These are phyloP conservation scores for Emmonsiellopsis sp. DNA, from an alignment of 2,329 filamentous ascomycete genomes.

Conservation along the genomic window DNA sequence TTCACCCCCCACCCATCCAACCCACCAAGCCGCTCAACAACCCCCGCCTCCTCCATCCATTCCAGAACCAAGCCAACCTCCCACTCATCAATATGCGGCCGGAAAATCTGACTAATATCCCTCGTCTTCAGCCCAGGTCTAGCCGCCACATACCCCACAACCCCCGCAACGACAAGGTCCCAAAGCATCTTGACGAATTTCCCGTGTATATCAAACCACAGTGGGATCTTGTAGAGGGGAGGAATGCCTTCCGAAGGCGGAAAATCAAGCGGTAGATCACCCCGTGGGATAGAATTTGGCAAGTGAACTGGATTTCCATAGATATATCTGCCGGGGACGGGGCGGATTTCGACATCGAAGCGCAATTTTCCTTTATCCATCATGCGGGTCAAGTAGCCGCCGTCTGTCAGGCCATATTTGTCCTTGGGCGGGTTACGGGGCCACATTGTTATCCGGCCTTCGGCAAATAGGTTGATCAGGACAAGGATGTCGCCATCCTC, in stretches of 20 bases:
- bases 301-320: slow-evolving; percentile 29
- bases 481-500: slow-evolving; percentile 36
- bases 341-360: slow-evolving; percentile 33
- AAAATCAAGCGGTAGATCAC: slow-evolving; percentile 8
- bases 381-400: slow-evolving; percentile 36
- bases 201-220: slow-evolving; percentile 42
- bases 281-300: slow-evolving; percentile 20
- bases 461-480: slow-evolving; percentile 31
- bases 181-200: slow-evolving; percentile 28
- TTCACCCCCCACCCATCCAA: slow-evolving; percentile 20
- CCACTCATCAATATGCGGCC: slow-evolving; percentile 32
- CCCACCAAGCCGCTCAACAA: slow-evolving; percentile 11
- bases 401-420: slow-evolving; percentile 38
- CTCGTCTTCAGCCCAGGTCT: slow-evolving; percentile 30
- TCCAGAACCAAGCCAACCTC: slow-evolving; percentile 31
- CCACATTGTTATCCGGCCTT: slow-evolving; percentile 25
- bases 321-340: slow-evolving; percentile 26
- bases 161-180: slow-evolving; percentile 32
- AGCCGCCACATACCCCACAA: slow-evolving; percentile 32
- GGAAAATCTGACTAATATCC: slow-evolving; percentile 28
- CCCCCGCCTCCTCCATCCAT: slow-evolving; percentile 28
- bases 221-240: slow-evolving; percentile 26
- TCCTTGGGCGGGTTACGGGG: slow-evolving; percentile 32
- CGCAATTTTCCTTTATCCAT: slow-evolving; percentile 36
- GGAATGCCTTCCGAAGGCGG: neutral